Evolutionary conservation across 1,139 yeast species (phyloP).

Genomic region (Candida tropicalis): DNA sequence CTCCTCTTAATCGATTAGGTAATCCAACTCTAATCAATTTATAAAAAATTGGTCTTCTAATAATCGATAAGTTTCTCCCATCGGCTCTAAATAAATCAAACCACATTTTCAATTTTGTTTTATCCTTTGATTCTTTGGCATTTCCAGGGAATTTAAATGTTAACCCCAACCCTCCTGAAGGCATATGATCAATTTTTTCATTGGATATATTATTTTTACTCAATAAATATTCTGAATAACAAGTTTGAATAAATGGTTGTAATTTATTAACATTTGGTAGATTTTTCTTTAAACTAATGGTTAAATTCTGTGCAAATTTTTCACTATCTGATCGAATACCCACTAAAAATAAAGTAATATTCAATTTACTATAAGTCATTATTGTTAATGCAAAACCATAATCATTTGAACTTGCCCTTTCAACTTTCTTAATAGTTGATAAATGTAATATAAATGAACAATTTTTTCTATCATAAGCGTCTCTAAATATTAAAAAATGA

Average conservation of each 20-base stretch:
- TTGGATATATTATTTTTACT: slow-evolving; percentile 56
- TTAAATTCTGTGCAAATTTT: slow-evolving; percentile 70
- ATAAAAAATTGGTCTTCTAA: slow-evolving; percentile 76
- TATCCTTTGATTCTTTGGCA: slow-evolving; percentile 73
- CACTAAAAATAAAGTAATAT: slow-evolving; percentile 68
- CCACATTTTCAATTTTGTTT: slow-evolving; percentile 90
- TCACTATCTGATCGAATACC: slow-evolving; percentile 83
- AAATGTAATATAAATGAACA: slow-evolving; percentile 75
- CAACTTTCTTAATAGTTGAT: slow-evolving; percentile 81
- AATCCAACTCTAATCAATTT: slow-evolving; percentile 86
- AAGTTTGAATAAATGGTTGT: slow-evolving; percentile 66
- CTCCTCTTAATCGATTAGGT: slow-evolving; percentile 92
- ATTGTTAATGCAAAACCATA: slow-evolving; percentile 81
- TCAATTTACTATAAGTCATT: slow-evolving; percentile 67
- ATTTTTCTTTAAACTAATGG: slow-evolving; percentile 64
- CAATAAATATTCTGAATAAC: slow-evolving; percentile 84
- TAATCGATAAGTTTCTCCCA: slow-evolving; percentile 80
- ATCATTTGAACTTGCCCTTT: slow-evolving; percentile 74
- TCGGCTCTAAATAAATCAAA: slow-evolving; percentile 81
- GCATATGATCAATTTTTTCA: slow-evolving; percentile 54
- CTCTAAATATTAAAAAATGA: slow-evolving; percentile 74
- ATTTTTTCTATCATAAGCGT: slow-evolving; percentile 66
- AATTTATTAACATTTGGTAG: slow-evolving; percentile 62
- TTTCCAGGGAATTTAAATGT: slow-evolving; percentile 88
- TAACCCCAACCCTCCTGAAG: slow-evolving; percentile 85